Percentiles rank a stretch among this genome's conserved stretches.
These are phyloP conservation scores for Yamadazyma akitaensis DNA, from an alignment of 805 yeast species.

Conservation along the genomic window DNA sequence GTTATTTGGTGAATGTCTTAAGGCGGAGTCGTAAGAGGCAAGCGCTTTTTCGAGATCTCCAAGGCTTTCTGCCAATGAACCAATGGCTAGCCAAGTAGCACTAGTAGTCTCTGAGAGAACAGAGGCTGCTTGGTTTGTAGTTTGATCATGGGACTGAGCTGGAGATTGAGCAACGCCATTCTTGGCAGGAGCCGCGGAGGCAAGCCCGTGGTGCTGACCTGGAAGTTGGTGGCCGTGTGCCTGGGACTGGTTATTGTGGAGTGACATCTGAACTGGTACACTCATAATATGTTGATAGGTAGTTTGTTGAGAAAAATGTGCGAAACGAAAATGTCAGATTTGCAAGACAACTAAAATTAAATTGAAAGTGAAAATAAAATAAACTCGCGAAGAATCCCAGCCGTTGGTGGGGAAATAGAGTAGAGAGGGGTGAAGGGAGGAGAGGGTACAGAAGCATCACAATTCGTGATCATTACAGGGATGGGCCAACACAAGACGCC, in stretches of 20 bases:
- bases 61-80: constrained; percentile 82
- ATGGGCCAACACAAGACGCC: neutral
- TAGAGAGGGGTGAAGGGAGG: neutral
- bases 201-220: neutral
- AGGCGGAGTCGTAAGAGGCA: constrained; percentile 81
- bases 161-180: constrained; percentile 4
- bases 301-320: neutral
- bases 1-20: constrained; percentile 81
- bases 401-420: neutral
- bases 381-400: neutral
- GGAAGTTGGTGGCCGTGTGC: neutral
- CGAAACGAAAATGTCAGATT: constrained; percentile 3
- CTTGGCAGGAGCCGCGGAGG: neutral
- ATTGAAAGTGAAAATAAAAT: neutral
- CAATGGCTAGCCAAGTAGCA: constrained; percentile 86
- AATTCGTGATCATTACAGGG: neutral
- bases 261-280: constrained; percentile 20
- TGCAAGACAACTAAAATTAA: neutral
- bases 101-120: constrained; percentile 54
- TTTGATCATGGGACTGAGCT: constrained; percentile 6
- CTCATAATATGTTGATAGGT: constrained; percentile 13
- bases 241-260: constrained; percentile 1
- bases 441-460: neutral
- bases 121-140: constrained; percentile 5
- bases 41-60: constrained; percentile 90